Percentiles rank a stretch among this genome's conserved stretches.
Conservation (phyloP, 345 rosid species). For the Firmiana major region DNA sequence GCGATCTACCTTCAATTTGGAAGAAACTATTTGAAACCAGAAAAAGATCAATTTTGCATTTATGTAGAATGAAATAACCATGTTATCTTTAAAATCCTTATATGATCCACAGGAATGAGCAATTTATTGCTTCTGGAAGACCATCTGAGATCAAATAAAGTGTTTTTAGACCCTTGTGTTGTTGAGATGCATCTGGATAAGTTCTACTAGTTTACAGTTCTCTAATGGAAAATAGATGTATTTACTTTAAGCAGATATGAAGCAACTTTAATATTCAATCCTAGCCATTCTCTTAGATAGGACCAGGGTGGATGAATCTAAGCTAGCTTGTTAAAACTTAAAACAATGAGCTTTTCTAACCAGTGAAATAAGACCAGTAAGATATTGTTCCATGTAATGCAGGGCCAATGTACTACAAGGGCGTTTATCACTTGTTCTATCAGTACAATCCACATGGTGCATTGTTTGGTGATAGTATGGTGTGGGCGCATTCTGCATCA, state of each 20-base stretch:
- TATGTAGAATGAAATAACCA: background rate
- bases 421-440: slow-evolving; percentile 63
- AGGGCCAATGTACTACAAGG: slow-evolving; percentile 80
- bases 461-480: slow-evolving; percentile 35
- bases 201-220: background rate
- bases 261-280: background rate
- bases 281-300: background rate
- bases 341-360: background rate
- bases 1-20: background rate
- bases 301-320: background rate
- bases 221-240: background rate
- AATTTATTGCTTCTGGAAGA: background rate
- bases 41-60: background rate
- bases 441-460: slow-evolving; percentile 61
- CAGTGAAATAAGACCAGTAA: slow-evolving; percentile 2
- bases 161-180: background rate
- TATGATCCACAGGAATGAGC: background rate
- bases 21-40: background rate
- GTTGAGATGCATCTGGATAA: background rate
- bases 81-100: background rate
- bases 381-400: slow-evolving; percentile 13
- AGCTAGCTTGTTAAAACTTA: background rate
- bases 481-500: slow-evolving; percentile 74
- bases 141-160: background rate
- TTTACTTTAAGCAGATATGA: background rate